Percentiles rank a stretch among this genome's conserved stretches.
phyloP scores from a whole-genome alignment of 768 basidiomycete genomes.

The Pluteus cervinus region DNA sequence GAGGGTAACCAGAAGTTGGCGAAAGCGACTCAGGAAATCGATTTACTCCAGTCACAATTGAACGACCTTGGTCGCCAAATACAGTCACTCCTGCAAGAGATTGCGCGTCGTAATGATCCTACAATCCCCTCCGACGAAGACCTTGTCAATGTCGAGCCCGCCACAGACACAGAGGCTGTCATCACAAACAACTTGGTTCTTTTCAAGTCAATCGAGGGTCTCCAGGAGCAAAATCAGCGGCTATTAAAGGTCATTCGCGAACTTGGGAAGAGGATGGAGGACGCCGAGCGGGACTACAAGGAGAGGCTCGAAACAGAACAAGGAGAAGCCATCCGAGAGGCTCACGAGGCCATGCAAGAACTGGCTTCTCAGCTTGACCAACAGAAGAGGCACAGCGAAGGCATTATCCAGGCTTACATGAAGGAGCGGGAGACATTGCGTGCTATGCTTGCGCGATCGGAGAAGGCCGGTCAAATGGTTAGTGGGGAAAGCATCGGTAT shows the following conservation, averaged over 20 bases:
- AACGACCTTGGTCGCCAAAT: constrained; percentile 83
- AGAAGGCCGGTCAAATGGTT: constrained; percentile 29
- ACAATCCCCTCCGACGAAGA: constrained; percentile 71
- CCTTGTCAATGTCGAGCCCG: constrained; percentile 33
- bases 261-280: constrained; percentile 80
- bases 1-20: constrained; percentile 59
- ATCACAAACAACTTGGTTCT: constrained; percentile 87
- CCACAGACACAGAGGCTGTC: constrained; percentile 63
- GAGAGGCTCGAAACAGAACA: constrained; percentile 69
- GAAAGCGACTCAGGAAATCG: constrained; percentile 55
- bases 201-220: constrained; percentile 68
- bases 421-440: constrained; percentile 87
- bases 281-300: constrained; percentile 71
- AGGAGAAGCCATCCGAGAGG: constrained; percentile 76
- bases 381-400: constrained; percentile 65
- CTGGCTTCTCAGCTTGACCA: constrained; percentile 73
- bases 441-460: constrained; percentile 58
- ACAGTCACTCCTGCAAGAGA: constrained; percentile 68
- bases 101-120: constrained; percentile 80
- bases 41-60: constrained; percentile 68
- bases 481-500: constrained; percentile 13
- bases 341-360: constrained; percentile 79
- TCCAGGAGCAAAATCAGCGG: constrained; percentile 93
- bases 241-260: constrained; percentile 79
- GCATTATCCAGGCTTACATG: constrained; percentile 72